Evolutionary conservation across 257 asterid genomes (phyloP), one percentile per base, ranked within the genome.

Genomic region (Orobanche coerulescens): DNA sequence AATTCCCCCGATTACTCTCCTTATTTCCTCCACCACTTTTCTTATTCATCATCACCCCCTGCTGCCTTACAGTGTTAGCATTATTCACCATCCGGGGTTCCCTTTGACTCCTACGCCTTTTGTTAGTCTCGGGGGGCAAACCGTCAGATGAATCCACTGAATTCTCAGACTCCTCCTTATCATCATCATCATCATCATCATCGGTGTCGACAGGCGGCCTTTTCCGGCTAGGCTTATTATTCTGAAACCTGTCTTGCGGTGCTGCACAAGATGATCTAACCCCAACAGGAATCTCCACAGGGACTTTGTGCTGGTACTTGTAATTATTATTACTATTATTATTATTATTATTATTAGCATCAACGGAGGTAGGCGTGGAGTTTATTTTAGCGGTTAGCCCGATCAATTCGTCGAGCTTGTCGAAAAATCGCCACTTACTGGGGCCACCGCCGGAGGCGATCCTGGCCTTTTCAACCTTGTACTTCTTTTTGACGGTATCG

Each of bases 401-500:
- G 37, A 87, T 82, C 79, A 90, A 72, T 62, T 65, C 71, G 55
- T 84, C 93, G 5, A 90, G 85, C 71, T 65, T 78, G 24, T 76
- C 73, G 25, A 49, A 90, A 26, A 86, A 84, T 2, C 82, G 81
- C 97, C 97, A 90, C 70, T 58, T 82, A 54, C 91, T 83, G 0
- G 87, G 83, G 0, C 82, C 88, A 43, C 76, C 83, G 4, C 79
- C 80, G 4, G 88, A 44, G 6, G 73, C 73, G 65, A 88, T 83
- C 96, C 78, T 85, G 31, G 88, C 81, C 76, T 87, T 90, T 89
- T 90, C 97, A 24, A 57, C 57, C 82, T 90, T 90, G 61, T 81
- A 90, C 81, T 87, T 90, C 85, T 90, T 90, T 78, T 90, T 90
- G 2, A 87, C 94, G 9, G 97, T 90, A 61, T 90, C 97, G 24